A percentile compares a stretch with the other conserved stretches of the same genome.
phyloP scores from a whole-genome alignment of 306 rosid species.

The Medicago truncatula region DNA sequence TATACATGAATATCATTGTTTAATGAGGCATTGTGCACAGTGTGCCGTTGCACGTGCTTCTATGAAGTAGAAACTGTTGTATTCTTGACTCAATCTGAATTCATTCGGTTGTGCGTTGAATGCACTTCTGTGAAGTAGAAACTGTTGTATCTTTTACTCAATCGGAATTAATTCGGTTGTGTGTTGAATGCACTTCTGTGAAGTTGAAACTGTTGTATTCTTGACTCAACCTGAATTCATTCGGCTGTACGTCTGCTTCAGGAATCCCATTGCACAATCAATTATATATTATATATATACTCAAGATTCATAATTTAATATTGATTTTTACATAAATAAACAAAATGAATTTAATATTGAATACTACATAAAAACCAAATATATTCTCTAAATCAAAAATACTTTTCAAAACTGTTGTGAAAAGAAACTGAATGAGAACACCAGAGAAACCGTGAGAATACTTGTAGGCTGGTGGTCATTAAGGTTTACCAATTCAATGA shows the following conservation, averaged over 20 bases:
- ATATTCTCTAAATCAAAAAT: no score
- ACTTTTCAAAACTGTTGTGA: background rate
- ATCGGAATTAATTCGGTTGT: slow-evolving; percentile 10
- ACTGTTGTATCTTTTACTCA: no score
- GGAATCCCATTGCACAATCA: background rate
- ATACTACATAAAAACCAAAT: no score
- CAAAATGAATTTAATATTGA: no score
- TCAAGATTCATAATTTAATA: no score
- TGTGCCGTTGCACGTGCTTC: slow-evolving; percentile 21
- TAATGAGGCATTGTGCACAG: slow-evolving; percentile 12
- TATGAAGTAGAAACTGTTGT: slow-evolving; percentile 12
- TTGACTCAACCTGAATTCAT: background rate
- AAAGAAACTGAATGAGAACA: background rate
- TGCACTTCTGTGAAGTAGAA: no score
- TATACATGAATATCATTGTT: slow-evolving; percentile 34
- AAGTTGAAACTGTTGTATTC: no score
- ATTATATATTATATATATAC: background rate
- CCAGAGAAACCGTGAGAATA: background rate
- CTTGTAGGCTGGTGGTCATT: background rate
- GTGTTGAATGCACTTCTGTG: no score
- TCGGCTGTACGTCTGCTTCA: slow-evolving; percentile 7
- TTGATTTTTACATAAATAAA: no score
- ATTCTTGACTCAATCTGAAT: background rate
- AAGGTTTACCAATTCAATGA: background rate
- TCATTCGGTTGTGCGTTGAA: background rate